phyloP scores from a whole-genome alignment of 2,329 filamentous ascomycete species.

The Microcyclospora tardicrescens region DNA sequence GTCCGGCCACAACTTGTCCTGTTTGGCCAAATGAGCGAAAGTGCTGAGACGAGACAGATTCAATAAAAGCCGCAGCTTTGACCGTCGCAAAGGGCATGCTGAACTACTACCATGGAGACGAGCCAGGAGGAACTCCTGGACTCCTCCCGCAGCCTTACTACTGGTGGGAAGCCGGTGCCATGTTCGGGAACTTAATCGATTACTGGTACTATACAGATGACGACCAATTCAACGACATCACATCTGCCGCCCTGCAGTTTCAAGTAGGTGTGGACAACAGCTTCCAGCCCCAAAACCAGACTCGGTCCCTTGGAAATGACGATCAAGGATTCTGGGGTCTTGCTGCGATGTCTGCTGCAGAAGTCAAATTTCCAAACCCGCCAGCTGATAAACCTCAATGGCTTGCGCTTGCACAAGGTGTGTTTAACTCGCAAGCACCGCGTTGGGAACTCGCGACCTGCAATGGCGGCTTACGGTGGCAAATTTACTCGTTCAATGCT shows the following conservation, averaged over 20 bases:
- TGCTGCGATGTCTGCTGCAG: constrained; percentile 44
- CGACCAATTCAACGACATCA: constrained; percentile 43
- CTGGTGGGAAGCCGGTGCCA: constrained; percentile 56
- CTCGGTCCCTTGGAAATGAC: constrained; percentile 38
- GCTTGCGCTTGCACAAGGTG: constrained; percentile 32
- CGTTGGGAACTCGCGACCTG: constrained; percentile 27
- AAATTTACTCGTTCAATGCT: constrained; percentile 35
- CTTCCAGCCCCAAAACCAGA: constrained; percentile 42
- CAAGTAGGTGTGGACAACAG: constrained; percentile 45
- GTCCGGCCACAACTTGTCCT: too few species aligned
- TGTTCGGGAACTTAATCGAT: constrained; percentile 57
- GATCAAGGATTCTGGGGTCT: constrained; percentile 48
- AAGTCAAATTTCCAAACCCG: constrained; percentile 36
- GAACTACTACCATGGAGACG: constrained; percentile 40
- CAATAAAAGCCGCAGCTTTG: constrained; percentile 32
- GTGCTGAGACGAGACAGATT: constrained; percentile 14
- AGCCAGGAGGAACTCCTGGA: constrained; percentile 38
- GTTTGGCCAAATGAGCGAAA: too few species aligned
- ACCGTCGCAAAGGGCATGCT: constrained; percentile 37
- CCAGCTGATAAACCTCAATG: constrained; percentile 29
- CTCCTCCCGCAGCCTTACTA: constrained; percentile 53
- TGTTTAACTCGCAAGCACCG: constrained; percentile 28
- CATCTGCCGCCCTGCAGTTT: constrained; percentile 46
- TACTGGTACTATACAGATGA: constrained; percentile 61
- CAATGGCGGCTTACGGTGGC: constrained; percentile 25